These are phyloP conservation scores for Rubroshorea leprosula DNA, from an alignment of 345 rosid species.

Conservation along the genomic window DNA sequence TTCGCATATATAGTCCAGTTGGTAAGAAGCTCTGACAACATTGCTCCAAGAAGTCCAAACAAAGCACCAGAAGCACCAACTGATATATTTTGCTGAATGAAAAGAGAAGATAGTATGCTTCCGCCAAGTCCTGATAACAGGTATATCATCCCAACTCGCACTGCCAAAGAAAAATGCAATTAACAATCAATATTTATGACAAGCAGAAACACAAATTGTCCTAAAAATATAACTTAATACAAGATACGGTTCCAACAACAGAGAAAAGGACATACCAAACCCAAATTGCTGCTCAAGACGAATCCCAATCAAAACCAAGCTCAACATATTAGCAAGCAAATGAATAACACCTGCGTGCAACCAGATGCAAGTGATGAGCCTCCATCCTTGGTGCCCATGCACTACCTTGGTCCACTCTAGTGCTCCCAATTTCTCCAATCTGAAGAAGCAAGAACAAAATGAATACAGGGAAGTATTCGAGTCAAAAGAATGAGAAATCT, in stretches of 20 bases:
- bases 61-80: conserved; percentile 99
- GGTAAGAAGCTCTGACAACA: conserved; percentile 90
- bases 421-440: conserved; percentile 88
- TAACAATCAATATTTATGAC: conserved; percentile 4
- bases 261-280: conserved; percentile 44
- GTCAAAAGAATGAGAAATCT: not conserved
- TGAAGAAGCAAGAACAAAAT: conserved; percentile 17
- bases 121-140: conserved; percentile 83
- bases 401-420: conserved; percentile 68
- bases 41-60: conserved; percentile 95
- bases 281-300: conserved; percentile 96
- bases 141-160: conserved; percentile 69
- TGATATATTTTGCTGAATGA: conserved; percentile 58
- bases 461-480: not conserved
- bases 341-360: conserved; percentile 94
- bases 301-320: conserved; percentile 78
- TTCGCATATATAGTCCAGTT: conserved; percentile 93
- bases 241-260: not conserved
- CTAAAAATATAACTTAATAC: too few species aligned
- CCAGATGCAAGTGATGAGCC: conserved; percentile 84
- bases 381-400: conserved; percentile 78
- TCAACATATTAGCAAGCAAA: conserved; percentile 79
- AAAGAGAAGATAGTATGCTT: conserved; percentile 68
- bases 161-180: conserved; percentile 33
- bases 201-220: not conserved